phyloP scores from a whole-genome alignment of 768 basidiomycete genomes.

The Phanerochaete carnosa region DNA sequence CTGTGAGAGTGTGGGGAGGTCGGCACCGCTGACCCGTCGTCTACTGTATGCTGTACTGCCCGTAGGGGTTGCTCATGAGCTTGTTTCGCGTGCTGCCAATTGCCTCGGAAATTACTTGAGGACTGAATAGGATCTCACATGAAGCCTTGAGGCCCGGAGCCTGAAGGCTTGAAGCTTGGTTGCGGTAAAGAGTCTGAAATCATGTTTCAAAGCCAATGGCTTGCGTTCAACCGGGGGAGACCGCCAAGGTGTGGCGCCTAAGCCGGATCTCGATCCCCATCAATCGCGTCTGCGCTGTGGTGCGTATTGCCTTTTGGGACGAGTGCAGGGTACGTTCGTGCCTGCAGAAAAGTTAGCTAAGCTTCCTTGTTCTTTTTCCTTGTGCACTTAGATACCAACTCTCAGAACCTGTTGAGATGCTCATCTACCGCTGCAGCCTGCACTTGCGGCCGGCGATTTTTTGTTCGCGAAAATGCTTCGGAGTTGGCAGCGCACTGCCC shows the following conservation, averaged over 20 bases:
- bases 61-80: no score
- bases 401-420: neutral
- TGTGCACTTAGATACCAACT: neutral
- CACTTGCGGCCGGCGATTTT: neutral
- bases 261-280: neutral
- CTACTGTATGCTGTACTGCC: neutral
- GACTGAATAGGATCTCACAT: no score
- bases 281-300: neutral
- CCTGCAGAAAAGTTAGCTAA: conserved; percentile 2
- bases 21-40: neutral
- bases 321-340: neutral
- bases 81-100: neutral
- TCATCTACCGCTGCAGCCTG: neutral
- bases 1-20: neutral
- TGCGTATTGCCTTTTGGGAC: neutral
- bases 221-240: no score
- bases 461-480: neutral
- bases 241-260: no score
- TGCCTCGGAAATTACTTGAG: no score
- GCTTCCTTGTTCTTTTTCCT: neutral
- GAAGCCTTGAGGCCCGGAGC: no score
- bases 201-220: no score
- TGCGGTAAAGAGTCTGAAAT: no score
- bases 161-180: no score
- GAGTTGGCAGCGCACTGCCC: neutral